A percentile compares a stretch with the other conserved stretches of the same genome.
phyloP scores from a whole-genome alignment of 495 filamentous ascomycete species.

The Penicillium cinerascens region DNA sequence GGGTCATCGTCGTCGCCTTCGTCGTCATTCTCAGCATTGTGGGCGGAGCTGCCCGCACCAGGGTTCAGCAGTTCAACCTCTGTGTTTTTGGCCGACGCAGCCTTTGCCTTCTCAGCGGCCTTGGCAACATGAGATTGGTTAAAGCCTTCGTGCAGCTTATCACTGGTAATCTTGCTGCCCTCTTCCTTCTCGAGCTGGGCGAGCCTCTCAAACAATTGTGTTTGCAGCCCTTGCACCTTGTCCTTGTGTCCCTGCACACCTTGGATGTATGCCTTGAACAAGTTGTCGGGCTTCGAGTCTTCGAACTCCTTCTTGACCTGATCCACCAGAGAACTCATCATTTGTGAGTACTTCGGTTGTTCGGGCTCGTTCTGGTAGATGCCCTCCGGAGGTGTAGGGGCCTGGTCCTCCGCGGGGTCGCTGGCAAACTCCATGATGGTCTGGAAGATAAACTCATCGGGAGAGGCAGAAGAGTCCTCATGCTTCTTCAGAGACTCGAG shows the following conservation, averaged over 20 bases:
- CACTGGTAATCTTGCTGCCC: conserved; percentile 86
- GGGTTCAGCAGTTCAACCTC: conserved; percentile 83
- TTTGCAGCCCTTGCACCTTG: conserved; percentile 76
- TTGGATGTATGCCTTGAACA: conserved; percentile 67
- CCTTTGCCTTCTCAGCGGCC: conserved; percentile 42
- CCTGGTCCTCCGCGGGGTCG: conserved; percentile 69
- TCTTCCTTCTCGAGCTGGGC: conserved; percentile 85
- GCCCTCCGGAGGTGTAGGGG: conserved; percentile 67
- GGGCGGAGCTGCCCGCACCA: conserved; percentile 40
- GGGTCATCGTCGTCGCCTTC: conserved; percentile 58
- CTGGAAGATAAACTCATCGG: conserved; percentile 81
- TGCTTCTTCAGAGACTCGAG: conserved; percentile 66
- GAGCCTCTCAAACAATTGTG: conserved; percentile 66
- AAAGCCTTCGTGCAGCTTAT: conserved; percentile 88
- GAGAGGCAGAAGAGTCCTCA: conserved; percentile 63
- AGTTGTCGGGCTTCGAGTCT: conserved; percentile 58
- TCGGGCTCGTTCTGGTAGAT: conserved; percentile 72
- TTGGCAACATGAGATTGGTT: conserved; percentile 76
- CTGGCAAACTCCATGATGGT: conserved; percentile 74
- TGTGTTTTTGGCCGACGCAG: conserved; percentile 23
- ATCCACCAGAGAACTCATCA: conserved; percentile 90
- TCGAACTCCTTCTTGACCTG: conserved; percentile 90
- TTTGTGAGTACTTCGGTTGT: conserved; percentile 84
- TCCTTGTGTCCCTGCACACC: conserved; percentile 71
- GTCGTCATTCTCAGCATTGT: conserved; percentile 56